Conservation (phyloP, 2,329 filamentous ascomycete genomes). For the Hortaea sp. region DNA sequence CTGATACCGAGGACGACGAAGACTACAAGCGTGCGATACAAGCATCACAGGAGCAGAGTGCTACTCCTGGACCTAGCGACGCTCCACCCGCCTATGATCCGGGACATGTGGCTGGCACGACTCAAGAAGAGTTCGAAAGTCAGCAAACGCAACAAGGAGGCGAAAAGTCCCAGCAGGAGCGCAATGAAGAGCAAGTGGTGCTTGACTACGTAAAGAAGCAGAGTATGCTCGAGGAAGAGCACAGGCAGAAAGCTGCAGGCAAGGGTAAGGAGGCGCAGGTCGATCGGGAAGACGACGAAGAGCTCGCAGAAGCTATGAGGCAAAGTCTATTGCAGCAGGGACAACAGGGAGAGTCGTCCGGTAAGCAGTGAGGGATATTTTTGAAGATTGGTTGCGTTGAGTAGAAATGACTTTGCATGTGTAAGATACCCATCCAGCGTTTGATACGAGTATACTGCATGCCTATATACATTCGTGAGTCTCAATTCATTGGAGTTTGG, state of each 20-base stretch:
- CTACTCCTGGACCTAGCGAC: slow-evolving; percentile 1
- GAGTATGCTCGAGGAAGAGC: slow-evolving; percentile 58
- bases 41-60: slow-evolving; percentile 4
- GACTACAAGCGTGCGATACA: slow-evolving; percentile 9
- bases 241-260: slow-evolving; percentile 14
- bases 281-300: slow-evolving; percentile 30
- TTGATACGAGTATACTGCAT: background rate
- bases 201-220: slow-evolving; percentile 70
- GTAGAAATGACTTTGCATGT: background rate
- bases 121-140: slow-evolving; percentile 12
- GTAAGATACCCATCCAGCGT: background rate
- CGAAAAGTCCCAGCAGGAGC: slow-evolving; percentile 25
- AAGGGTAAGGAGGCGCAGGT: slow-evolving; percentile 4
- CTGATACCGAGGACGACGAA: slow-evolving; percentile 14
- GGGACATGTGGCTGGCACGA: slow-evolving; percentile 20
- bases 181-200: slow-evolving; percentile 60
- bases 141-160: background rate
- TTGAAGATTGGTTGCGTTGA: too few relatives aligned
- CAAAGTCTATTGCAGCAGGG: slow-evolving; percentile 39
- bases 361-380: background rate
- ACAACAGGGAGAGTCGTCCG: background rate
- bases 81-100: slow-evolving; percentile 14
- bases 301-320: slow-evolving; percentile 46
- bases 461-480: background rate
- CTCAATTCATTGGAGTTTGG: slow-evolving; percentile 32